Conservation (phyloP, 345 rosid species). For the Conringia planisiliqua region DNA sequence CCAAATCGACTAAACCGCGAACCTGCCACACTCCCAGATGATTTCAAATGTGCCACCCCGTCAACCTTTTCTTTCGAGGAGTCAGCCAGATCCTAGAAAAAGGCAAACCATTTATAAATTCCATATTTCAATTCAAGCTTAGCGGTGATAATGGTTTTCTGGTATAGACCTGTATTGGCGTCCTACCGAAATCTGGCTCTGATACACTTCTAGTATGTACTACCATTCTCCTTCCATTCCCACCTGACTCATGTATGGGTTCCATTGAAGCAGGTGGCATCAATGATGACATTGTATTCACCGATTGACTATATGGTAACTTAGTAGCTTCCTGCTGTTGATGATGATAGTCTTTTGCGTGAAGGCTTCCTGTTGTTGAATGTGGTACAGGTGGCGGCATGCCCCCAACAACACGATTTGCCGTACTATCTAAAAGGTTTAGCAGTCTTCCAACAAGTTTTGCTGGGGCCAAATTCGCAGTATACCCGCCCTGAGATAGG, state of each 20-base stretch:
- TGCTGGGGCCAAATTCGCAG: constrained; percentile 53
- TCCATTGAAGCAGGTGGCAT: constrained; percentile 54
- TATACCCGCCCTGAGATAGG: constrained; percentile 56
- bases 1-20: constrained; percentile 89
- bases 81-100: constrained; percentile 48
- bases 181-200: constrained; percentile 66
- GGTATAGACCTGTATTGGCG: constrained; percentile 50
- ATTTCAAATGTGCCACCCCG: constrained; percentile 48
- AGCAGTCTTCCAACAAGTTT: constrained; percentile 64
- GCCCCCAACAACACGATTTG: constrained; percentile 73
- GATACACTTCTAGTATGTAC: constrained; percentile 63
- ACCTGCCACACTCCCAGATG: constrained; percentile 44
- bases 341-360: constrained; percentile 37
- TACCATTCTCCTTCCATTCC: constrained; percentile 37
- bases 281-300: constrained; percentile 49
- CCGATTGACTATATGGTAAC: constrained; percentile 50
- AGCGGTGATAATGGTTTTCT: background rate
- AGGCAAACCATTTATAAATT: background rate
- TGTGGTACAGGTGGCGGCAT: constrained; percentile 61
- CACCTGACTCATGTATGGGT: constrained; percentile 48
- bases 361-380: constrained; percentile 33
- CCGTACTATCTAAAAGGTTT: constrained; percentile 59
- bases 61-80: constrained; percentile 51
- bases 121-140: background rate
- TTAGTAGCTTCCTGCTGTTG: constrained; percentile 38